Percentiles rank a stretch among this genome's conserved stretches.
These are phyloP conservation scores for Trichosporon asahii DNA, from an alignment of 1,284 basidiomycete genomes.

Conservation along the genomic window DNA sequence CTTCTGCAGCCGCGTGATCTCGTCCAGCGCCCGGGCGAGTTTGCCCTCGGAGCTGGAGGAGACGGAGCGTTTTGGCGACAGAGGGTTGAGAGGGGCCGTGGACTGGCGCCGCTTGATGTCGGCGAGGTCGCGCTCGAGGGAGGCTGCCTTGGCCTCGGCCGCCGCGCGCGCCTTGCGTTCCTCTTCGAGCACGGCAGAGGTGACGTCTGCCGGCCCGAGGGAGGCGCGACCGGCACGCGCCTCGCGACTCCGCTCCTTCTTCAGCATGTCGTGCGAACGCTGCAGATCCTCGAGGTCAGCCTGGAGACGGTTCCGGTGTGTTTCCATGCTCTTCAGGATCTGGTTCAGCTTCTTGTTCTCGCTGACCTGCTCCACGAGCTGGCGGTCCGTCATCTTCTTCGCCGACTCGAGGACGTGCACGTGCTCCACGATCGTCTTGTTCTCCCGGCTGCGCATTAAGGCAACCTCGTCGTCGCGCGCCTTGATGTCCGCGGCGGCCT, in stretches of 20 bases:
- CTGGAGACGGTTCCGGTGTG: constrained; percentile 60
- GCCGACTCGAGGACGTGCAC: constrained; percentile 97
- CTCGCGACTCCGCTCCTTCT: constrained; percentile 55
- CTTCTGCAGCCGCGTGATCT: constrained; percentile 34
- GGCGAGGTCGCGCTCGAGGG: constrained; percentile 44
- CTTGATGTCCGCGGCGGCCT: constrained; percentile 73
- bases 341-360: constrained; percentile 47
- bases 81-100: constrained; percentile 24
- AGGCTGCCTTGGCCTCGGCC: constrained; percentile 35
- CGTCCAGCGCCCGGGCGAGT: constrained; percentile 34
- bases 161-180: constrained; percentile 35
- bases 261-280: constrained; percentile 71
- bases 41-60: constrained; percentile 23
- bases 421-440: constrained; percentile 98
- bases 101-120: constrained; percentile 40
- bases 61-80: constrained; percentile 22
- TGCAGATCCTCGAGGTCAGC: constrained; percentile 81
- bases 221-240: constrained; percentile 39
- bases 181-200: constrained; percentile 33
- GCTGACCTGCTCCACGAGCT: constrained; percentile 64
- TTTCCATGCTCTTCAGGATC: constrained; percentile 42
- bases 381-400: constrained; percentile 90
- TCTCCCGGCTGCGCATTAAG: constrained; percentile 74
- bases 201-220: constrained; percentile 37
- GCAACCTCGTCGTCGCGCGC: constrained; percentile 80